Evolutionary conservation across 441 rosid genomes (phyloP).

Genomic region (Hypseocharis bilobata): DNA sequence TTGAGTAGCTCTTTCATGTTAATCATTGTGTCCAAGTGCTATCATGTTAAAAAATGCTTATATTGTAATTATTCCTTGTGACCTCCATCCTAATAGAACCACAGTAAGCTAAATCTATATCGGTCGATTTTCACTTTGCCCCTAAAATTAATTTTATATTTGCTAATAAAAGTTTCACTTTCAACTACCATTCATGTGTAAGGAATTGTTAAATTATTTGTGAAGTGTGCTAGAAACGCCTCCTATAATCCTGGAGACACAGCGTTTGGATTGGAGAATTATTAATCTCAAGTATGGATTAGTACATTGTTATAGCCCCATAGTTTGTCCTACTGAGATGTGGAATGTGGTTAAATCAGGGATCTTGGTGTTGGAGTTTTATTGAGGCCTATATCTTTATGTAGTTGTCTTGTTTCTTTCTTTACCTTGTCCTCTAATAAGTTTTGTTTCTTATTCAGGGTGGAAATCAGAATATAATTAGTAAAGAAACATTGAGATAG

Average conservation of each 20-base stretch:
- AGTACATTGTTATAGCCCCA: background rate
- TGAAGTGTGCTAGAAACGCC: background rate
- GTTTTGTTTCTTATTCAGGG: background rate
- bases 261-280: background rate
- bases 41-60: too few relatives aligned
- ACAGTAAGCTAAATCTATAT: too few relatives aligned
- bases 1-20: background rate
- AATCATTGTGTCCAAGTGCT: background rate
- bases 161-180: too few relatives aligned
- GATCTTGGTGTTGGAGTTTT: background rate
- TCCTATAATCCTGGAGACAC: background rate
- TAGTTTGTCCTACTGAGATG: background rate
- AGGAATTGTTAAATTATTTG: too few relatives aligned
- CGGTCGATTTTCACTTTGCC: too few relatives aligned
- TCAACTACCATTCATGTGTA: too few relatives aligned
- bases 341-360: background rate
- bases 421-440: background rate
- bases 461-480: background rate
- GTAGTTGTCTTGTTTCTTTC: background rate
- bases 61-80: too few relatives aligned
- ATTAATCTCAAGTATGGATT: background rate
- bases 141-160: too few relatives aligned
- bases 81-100: too few relatives aligned
- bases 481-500: background rate
- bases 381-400: background rate